Base-by-base conservation (phyloP, 768 basidiomycete genomes). In the Lactarius sp. region DNA sequence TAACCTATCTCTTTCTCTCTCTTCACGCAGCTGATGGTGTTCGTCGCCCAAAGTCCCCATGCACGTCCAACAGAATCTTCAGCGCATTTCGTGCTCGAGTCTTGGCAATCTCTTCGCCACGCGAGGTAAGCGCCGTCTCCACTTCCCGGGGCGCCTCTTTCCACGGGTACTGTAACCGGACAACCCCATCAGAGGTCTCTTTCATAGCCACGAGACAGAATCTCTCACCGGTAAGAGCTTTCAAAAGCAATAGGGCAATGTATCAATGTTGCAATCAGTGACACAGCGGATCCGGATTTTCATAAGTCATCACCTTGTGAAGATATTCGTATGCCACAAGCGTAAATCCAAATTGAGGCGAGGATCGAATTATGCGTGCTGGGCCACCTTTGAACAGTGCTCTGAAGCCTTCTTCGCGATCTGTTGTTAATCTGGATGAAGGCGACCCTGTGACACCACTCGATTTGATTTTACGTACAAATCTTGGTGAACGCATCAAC, bases 281-380 rank as follows among this genome's bases (percentile, higher is more conserved):
- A 12, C 20, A 22, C 37, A 22, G 13, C 3, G 14, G 1, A 51
- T 20, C 6, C 54, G 18, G 1, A 12, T 44, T 47, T 33, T 39
- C 54, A 31, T 57, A 39, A 54, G 46, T 70, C 68, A 75, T 61
- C 68, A 83, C 81, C 77, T 81, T 83, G 69, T 88, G 85, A 62
- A 88, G 77, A 70, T 86, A 84, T 71, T 88, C 87, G 72, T 88
- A 88, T 56, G 83, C 90, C 68, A 94, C 85, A 18, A 95, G 78
- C 14, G 93, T 95, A 71, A 95, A 97, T 56, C 93, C 95, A 73
- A 99, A 98, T 73, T 98, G 90, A 65, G 90, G 88, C 72, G 93
- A 94, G 75, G 88, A 91, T 66, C 94, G 85, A 64, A 94, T 77
- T 51, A 95, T 79, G 56, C 94, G 89, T 52, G 94, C 94, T 13